Conservation (phyloP, 1,284 basidiomycete species). For the Cryptococcus sp. region DNA sequence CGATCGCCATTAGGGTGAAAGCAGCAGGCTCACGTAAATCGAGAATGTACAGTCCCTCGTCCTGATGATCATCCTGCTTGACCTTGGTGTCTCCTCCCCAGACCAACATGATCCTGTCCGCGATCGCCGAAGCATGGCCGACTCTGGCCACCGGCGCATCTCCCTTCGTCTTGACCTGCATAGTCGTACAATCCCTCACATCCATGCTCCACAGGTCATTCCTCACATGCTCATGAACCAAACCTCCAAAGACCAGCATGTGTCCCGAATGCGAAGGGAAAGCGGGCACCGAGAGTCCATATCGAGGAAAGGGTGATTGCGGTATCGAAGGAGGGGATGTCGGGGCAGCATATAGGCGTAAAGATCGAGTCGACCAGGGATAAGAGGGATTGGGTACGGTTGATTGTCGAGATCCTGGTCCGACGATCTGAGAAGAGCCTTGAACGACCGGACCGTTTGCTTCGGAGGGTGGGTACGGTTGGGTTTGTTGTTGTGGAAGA, state of each 20-base stretch:
- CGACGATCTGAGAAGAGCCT: not conserved
- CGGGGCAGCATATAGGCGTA: constrained; percentile 16
- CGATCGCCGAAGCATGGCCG: constrained; percentile 91
- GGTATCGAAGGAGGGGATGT: constrained; percentile 26
- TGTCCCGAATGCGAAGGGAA: constrained; percentile 75
- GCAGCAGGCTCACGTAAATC: constrained; percentile 67
- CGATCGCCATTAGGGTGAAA: constrained; percentile 1
- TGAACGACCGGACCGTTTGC: not conserved
- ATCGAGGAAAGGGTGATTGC: constrained; percentile 79
- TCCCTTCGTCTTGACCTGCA: constrained; percentile 77
- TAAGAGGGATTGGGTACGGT: constrained; percentile 18
- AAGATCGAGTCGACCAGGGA: constrained; percentile 28
- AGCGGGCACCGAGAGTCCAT: constrained; percentile 92
- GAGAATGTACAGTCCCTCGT: constrained; percentile 90
- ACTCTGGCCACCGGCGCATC: constrained; percentile 86
- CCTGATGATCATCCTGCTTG: constrained; percentile 71
- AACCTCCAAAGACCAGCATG: constrained; percentile 93
- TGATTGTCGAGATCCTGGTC: constrained; percentile 4
- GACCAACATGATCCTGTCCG: constrained; percentile 91
- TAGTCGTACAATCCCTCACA: constrained; percentile 68
- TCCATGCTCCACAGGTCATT: constrained; percentile 94
- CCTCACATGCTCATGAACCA: constrained; percentile 82
- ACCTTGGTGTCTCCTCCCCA: constrained; percentile 96
- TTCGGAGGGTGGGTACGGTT: not conserved
- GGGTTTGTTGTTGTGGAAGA: not conserved